Conservation (phyloP, 768 basidiomycete genomes). For the Kwoniella dejecticola region DNA sequence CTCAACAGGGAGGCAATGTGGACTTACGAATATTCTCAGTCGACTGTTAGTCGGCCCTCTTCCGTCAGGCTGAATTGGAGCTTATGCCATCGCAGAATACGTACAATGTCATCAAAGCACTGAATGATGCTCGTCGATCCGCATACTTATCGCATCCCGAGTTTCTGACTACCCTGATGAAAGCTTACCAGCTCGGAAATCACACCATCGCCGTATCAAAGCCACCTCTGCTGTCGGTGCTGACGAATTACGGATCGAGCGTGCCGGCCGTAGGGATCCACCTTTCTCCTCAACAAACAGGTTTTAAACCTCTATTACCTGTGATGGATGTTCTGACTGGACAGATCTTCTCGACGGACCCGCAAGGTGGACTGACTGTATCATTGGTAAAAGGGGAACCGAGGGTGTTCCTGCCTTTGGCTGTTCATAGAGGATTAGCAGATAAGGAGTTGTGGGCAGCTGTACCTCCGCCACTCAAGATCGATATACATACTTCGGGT, state of each 20-base stretch:
- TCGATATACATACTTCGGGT: slow-evolving; percentile 2
- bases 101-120: slow-evolving; percentile 33
- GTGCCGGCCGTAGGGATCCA: slow-evolving; percentile 29
- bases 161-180: slow-evolving; percentile 41
- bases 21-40: slow-evolving; percentile 33
- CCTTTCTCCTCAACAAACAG: slow-evolving; percentile 29
- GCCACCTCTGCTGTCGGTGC: slow-evolving; percentile 45
- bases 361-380: slow-evolving; percentile 38
- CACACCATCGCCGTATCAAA: slow-evolving; percentile 47
- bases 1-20: slow-evolving; percentile 54
- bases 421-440: slow-evolving; percentile 21
- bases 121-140: slow-evolving; percentile 44
- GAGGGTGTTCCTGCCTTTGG: slow-evolving; percentile 43
- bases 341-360: slow-evolving; percentile 44
- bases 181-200: slow-evolving; percentile 29
- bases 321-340: slow-evolving; percentile 42
- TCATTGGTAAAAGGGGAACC: slow-evolving; percentile 42
- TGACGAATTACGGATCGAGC: slow-evolving; percentile 47
- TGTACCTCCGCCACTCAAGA: neutral
- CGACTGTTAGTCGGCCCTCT: slow-evolving; percentile 23
- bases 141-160: slow-evolving; percentile 35
- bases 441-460: slow-evolving; percentile 18
- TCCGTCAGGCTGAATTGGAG: neutral
- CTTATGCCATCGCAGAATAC: slow-evolving; percentile 5
- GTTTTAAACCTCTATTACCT: slow-evolving; percentile 42